Conservation (phyloP, 768 basidiomycete genomes). For the Cystobasidium tubakii region DNA sequence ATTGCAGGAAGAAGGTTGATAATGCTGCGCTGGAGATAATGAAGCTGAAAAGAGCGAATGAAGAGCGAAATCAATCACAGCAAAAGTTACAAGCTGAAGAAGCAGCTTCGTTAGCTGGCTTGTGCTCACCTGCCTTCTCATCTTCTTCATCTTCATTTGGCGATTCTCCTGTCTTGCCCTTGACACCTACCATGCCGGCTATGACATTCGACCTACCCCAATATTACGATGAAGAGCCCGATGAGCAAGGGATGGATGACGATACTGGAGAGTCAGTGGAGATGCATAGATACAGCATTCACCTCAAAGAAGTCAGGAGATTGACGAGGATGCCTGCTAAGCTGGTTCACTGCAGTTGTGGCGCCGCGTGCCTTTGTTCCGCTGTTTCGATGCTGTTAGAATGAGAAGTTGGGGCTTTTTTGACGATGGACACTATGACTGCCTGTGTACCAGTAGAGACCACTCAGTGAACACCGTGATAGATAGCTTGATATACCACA, state of each 20-base stretch:
- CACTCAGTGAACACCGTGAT: neutral
- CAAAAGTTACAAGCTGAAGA: neutral
- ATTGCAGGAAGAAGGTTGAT: slow-evolving; percentile 14
- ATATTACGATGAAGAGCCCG: neutral
- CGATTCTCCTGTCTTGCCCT: neutral
- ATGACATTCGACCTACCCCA: neutral
- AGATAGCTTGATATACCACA: neutral
- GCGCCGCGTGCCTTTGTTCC: slow-evolving; percentile 16
- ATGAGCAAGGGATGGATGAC: neutral
- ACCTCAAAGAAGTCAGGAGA: slow-evolving; percentile 6
- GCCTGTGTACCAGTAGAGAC: neutral
- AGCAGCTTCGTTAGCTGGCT: slow-evolving; percentile 1
- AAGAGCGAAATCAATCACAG: neutral
- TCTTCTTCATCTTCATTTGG: neutral
- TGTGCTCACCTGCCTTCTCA: neutral
- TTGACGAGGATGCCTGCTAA: neutral
- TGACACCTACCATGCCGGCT: slow-evolving; percentile 13
- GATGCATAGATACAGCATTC: neutral
- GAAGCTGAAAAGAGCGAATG: slow-evolving; percentile 7
- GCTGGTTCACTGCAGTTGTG: slow-evolving; percentile 24
- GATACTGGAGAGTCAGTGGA: neutral
- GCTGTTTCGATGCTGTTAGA: slow-evolving; percentile 23
- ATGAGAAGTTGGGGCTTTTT: neutral
- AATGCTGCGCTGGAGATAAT: slow-evolving; percentile 10
- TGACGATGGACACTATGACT: neutral